Conservation (phyloP, 1,284 basidiomycete species). For the Mycena sp. region DNA sequence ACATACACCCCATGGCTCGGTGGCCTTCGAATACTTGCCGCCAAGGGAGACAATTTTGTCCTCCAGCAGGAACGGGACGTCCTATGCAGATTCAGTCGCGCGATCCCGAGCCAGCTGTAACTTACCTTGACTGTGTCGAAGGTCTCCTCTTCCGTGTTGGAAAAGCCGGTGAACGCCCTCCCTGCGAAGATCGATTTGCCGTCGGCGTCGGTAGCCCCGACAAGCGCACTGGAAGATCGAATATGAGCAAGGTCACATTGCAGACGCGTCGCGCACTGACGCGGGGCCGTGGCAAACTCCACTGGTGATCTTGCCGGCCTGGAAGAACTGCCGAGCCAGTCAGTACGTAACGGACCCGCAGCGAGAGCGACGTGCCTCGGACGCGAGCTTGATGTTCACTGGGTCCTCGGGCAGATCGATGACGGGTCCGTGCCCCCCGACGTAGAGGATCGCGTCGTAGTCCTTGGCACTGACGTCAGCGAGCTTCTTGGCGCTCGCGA, state of each 20-base stretch:
- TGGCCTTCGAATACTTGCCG: slow-evolving; percentile 68
- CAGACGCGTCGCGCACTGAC: neutral
- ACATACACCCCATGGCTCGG: slow-evolving; percentile 64
- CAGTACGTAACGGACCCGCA: neutral
- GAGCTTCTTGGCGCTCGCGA: slow-evolving; percentile 70
- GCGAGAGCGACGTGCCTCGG: slow-evolving; percentile 51
- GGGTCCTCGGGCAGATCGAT: slow-evolving; percentile 72
- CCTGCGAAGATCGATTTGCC: slow-evolving; percentile 75
- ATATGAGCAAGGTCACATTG: neutral
- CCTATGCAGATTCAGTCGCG: slow-evolving; percentile 34
- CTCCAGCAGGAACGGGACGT: slow-evolving; percentile 78
- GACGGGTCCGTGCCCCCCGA: slow-evolving; percentile 82
- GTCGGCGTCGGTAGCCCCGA: slow-evolving; percentile 59
- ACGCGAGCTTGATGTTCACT: slow-evolving; percentile 66
- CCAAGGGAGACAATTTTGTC: slow-evolving; percentile 67
- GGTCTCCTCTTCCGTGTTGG: slow-evolving; percentile 72
- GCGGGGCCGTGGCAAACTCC: slow-evolving; percentile 70
- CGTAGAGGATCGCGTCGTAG: slow-evolving; percentile 82
- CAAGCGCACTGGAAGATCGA: slow-evolving; percentile 52
- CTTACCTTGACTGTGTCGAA: slow-evolving; percentile 49
- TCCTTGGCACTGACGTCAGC: slow-evolving; percentile 65
- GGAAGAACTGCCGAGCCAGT: slow-evolving; percentile 51
- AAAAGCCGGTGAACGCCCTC: slow-evolving; percentile 71
- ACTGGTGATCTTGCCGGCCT: slow-evolving; percentile 52
- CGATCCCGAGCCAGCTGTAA: slow-evolving; percentile 3